Evolutionary conservation across 2,329 filamentous ascomycete genomes (phyloP), one percentile per base, ranked within the genome.

Genomic region (Penicillium sp.): DNA sequence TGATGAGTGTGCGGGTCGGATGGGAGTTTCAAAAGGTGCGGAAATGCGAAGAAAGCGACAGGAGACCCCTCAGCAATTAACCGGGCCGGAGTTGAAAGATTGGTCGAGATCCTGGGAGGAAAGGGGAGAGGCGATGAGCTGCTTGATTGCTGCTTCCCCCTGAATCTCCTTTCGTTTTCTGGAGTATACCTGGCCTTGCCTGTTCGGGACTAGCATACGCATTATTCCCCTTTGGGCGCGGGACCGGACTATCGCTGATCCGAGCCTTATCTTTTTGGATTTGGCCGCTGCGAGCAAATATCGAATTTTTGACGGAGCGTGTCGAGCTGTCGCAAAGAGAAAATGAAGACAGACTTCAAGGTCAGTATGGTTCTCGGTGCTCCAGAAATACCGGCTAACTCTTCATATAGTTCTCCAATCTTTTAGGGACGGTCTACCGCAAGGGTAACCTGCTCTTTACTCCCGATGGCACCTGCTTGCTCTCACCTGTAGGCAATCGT

Each of bases 291-390:
- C 59, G 49, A 51, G 16, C 49, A 31, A 51, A 58, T 58, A 53
- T 56, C 46, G 58, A 67, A 66, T 64, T 68, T 68, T 68, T 68
- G 63, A 64, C 57, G 61, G 58, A 64, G 62, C 61, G 58, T 31
- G 49, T 54, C 43, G 60, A 68, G 68, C 59, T 64, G 63, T 67
- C 65, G 60, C 61, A 67, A 62, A 58, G 64, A 52, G 50, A 66
- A 66, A 61, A 99, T 99, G 95, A 99, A 98, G 90, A 98, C 93
- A 67, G 94, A 98, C 80, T 99, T 98, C 78, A 96, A 95, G 87
- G 94, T 96, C 77, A 59, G 60, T 55, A 46, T 58, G 27, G 4
- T 40, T 33, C n/a, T 22, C 10, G 10, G 11, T 54, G 24, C 40
- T 18, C 49, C 18, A 46, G 33, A 10, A 35, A 14, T 37, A 7